These are phyloP conservation scores for Phascolomyces articulosus DNA, from an alignment of 371 early-diverging fungal species.

Conservation along the genomic window DNA sequence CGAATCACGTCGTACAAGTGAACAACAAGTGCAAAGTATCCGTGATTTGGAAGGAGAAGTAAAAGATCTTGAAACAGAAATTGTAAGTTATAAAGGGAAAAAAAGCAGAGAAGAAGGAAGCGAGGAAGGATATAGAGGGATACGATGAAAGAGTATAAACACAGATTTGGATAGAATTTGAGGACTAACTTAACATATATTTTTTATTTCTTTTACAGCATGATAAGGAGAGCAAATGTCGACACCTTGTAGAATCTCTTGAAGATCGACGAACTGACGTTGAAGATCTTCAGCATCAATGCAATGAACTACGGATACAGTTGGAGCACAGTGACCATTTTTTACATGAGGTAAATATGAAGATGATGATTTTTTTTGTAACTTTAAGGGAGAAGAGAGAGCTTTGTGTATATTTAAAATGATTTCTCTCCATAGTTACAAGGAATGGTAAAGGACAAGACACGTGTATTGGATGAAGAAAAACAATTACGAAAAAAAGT, in stretches of 20 bases:
- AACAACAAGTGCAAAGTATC: constrained; percentile 47
- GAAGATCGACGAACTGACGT: constrained; percentile 51
- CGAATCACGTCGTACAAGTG: constrained; percentile 35
- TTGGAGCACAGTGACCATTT: constrained; percentile 21
- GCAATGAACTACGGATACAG: constrained; percentile 18
- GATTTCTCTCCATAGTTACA: constrained; percentile 34
- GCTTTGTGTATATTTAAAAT: no score
- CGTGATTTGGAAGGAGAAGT: constrained; percentile 43
- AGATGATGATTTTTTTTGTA: no score
- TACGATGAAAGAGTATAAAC: no score
- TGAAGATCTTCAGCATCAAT: constrained; percentile 48
- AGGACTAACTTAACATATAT: neutral
- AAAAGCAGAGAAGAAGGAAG: neutral
- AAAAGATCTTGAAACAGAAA: constrained; percentile 28
- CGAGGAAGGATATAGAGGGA: no score
- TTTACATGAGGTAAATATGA: constrained; percentile 13
- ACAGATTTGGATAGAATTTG: no score
- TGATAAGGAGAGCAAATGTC: constrained; percentile 48
- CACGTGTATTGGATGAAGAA: constrained; percentile 61
- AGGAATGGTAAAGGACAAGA: constrained; percentile 59
- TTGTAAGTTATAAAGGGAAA: constrained; percentile 24
- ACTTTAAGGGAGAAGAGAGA: no score
- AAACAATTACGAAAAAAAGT: constrained; percentile 52
- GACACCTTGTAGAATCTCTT: constrained; percentile 46
- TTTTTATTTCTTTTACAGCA: constrained; percentile 3